Base-by-base conservation (phyloP, 352 stramenopile genomes). In the Phytopythium montanum region DNA sequence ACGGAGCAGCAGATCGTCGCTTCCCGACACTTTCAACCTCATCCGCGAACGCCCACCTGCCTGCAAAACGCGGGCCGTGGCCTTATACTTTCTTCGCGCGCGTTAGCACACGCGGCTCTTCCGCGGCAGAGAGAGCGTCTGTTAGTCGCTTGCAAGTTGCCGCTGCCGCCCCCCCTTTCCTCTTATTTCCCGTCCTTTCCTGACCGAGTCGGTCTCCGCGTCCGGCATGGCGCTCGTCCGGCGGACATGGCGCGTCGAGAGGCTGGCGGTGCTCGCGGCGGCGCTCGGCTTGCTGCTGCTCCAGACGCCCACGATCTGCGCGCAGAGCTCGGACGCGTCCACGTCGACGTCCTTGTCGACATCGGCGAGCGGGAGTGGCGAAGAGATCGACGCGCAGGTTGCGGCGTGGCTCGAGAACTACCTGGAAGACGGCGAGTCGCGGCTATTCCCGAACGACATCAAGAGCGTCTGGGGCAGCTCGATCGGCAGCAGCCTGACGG, bases 401-500 rank as follows among this genome's bases (percentile, higher is more conserved):
- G 66, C 70, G 54, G 70, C 69, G 23, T 85, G 75, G 72, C 70
- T 85, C 3, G 56, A 70, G 19, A 85, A 81, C 55, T 85, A 85
- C 62, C 56, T 85, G 54, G 58, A 72, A 21, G 75, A 85, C 52
- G 75, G 75, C 46, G 75, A 85, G 65, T 80, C 75, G 60, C 63
- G 75, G 14, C 66, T 81, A 14, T 81, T 85, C 64, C 62, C 68
- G n/a, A 81, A 79, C 59, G 75, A 85, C 50, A 78, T 85, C 62
- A 85, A 85, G 61, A 71, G 62, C 39, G 68, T 85, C 5, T 85
- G 75, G 70, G 70, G 65, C 31, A 66, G 56, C 60, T 72, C 72
- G 25, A 85, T 85, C 60, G 67, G 72, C 46, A 73, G 64, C 54
- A 75, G 68, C 29, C 70, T 85, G 42, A 80, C 70, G 33, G 69